phyloP scores from a whole-genome alignment of 2,329 filamentous ascomycete species.

The Simplicillium sp. region DNA sequence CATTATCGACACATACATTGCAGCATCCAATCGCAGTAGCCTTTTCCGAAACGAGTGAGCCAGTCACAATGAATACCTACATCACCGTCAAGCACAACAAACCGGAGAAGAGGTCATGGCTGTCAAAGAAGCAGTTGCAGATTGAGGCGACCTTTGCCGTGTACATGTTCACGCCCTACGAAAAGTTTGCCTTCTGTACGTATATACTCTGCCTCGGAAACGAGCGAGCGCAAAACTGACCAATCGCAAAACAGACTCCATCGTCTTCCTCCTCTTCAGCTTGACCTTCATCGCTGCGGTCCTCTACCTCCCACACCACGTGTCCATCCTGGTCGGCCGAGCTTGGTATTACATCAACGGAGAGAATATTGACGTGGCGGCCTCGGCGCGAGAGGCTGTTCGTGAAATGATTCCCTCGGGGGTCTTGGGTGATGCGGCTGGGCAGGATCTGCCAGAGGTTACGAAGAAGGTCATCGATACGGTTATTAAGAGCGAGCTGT shows the following conservation, averaged over 20 bases:
- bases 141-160: slow-evolving; percentile 94
- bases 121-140: slow-evolving; percentile 94
- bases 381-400: slow-evolving; percentile 20
- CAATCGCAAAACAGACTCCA: slow-evolving; percentile 54
- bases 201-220: slow-evolving; percentile 7
- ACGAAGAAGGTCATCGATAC: slow-evolving; percentile 15
- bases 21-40: too few relatives aligned
- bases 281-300: slow-evolving; percentile 79
- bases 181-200: slow-evolving; percentile 97
- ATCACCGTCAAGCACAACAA: neutral
- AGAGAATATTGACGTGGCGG: slow-evolving; percentile 50
- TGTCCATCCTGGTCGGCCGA: slow-evolving; percentile 71
- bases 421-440: slow-evolving; percentile 12
- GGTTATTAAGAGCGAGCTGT: slow-evolving; percentile 23
- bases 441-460: slow-evolving; percentile 14
- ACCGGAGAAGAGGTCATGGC: slow-evolving; percentile 44
- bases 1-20: too few relatives aligned
- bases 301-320: slow-evolving; percentile 88
- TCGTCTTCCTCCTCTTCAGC: slow-evolving; percentile 82
- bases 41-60: too few relatives aligned
- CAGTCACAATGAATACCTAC: neutral
- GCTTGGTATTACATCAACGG: slow-evolving; percentile 94
- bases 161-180: slow-evolving; percentile 93
- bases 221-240: neutral
- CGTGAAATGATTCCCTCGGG: slow-evolving; percentile 14